Base-by-base conservation (phyloP, 1,284 basidiomycete genomes). In the Taiwanofungus camphoratus region DNA sequence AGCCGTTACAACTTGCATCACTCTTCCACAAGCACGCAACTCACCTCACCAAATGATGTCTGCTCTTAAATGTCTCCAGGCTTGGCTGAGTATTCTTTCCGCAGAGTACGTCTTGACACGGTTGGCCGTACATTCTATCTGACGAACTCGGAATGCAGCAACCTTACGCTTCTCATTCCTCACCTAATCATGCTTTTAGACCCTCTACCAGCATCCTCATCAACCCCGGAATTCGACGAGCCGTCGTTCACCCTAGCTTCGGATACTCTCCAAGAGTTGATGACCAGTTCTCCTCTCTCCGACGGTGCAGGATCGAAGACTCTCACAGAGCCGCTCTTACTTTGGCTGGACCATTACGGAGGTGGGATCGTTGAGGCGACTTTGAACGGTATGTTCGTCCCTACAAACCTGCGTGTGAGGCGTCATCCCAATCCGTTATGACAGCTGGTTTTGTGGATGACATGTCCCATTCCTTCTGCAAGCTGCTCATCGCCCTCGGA, bases 311-410 rank as follows among this genome's bases (percentile, higher is more conserved):
- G 84, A 0, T 73, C 73, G 9, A 77, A 77, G 50, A 75, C 81
- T 3, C 70, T 92, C 22, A 91, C 90, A 0, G 87, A 92, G 56
- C 91, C 91, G 1, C 64, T 94, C 6, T 66, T 94, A 16, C 65
- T 81, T 2, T 94, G 89, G 87, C 61, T 82, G 1, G 71, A 79
- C 36, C 62, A 64, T 0, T 71, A 74, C 36, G 87, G 84, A 2
- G 60, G 65, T 8, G 56, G 54, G 15, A 78, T 87, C 23, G 68
- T 85, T 18, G 69, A 77, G 23, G 56, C 64, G 3, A 73, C 70
- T 5, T 50, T 77, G 16, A 55, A 51, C n/a, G 56, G 70, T 70
- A 44, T 54, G 68, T 39, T 12, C 38, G n/a, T n/a, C 32, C 22
- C 45, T 34, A 29, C 19, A 9, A 21, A 24, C 12, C 21, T 20